Evolutionary conservation across 192 early-diverging fungal species (phyloP).

Genomic region (Coemansia sp.): DNA sequence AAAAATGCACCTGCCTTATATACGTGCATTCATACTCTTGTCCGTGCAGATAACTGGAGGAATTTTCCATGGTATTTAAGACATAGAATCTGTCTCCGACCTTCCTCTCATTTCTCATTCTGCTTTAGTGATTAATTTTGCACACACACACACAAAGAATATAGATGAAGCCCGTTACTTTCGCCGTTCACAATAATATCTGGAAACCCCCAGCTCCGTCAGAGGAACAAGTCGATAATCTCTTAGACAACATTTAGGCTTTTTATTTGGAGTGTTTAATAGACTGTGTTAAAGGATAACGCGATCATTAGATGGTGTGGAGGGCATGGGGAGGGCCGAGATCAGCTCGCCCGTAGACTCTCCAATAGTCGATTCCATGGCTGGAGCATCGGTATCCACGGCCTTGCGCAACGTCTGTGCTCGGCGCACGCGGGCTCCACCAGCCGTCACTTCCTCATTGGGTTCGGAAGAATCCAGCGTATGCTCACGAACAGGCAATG

Average conservation of each 20-base stretch:
- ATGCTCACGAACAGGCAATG: slow-evolving; percentile 16
- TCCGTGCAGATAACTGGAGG: too few relatives aligned
- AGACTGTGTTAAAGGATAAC: slow-evolving; percentile 24
- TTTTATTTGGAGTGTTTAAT: not conserved
- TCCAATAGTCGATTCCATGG: slow-evolving; percentile 33
- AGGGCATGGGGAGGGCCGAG: slow-evolving; percentile 45
- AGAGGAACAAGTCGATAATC: slow-evolving; percentile 12
- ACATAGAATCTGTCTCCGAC: too few relatives aligned
- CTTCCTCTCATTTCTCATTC: too few relatives aligned
- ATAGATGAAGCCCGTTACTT: too few relatives aligned
- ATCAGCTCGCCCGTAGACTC: slow-evolving; percentile 28
- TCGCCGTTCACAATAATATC: not conserved
- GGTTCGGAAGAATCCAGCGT: not conserved
- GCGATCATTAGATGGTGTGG: slow-evolving; percentile 16
- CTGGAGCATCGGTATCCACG: slow-evolving; percentile 35
- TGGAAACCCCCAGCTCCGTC: slow-evolving; percentile 8
- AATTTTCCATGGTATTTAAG: too few relatives aligned
- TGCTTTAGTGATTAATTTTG: too few relatives aligned
- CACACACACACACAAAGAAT: too few relatives aligned
- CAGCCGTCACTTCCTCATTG: slow-evolving; percentile 2
- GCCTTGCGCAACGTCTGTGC: slow-evolving; percentile 43
- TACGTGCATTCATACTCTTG: too few relatives aligned
- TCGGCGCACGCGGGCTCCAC: slow-evolving; percentile 17
- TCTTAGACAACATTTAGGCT: slow-evolving; percentile 4
- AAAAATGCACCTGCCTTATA: too few relatives aligned